A percentile compares a stretch with the other conserved stretches of the same genome.
phyloP scores from a whole-genome alignment of 2,329 filamentous ascomycete genomes.

The Apiospora saccharicola region DNA sequence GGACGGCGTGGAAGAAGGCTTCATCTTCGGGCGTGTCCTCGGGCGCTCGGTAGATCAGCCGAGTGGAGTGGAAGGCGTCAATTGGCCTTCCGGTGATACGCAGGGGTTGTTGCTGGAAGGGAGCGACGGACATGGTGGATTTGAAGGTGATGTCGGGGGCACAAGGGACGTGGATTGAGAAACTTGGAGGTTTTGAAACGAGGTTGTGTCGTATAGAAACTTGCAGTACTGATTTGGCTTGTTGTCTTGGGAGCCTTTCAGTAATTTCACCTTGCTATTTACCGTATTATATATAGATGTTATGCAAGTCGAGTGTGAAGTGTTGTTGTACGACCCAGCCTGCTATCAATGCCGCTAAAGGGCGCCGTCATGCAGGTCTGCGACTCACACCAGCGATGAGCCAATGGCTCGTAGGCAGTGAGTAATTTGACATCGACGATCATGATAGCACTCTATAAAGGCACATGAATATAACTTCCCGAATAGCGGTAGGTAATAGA shows the following conservation, averaged over 20 bases:
- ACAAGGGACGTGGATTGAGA: neutral
- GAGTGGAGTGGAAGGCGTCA: constrained; percentile 45
- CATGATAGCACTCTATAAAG: neutral
- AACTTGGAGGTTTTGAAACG: neutral
- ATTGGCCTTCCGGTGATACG: constrained; percentile 25
- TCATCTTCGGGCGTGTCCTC: constrained; percentile 43
- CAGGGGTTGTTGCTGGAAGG: neutral
- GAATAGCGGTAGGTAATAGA: neutral
- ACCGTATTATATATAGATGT: neutral
- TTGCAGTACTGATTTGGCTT: neutral
- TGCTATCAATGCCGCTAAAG: neutral
- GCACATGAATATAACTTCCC: neutral
- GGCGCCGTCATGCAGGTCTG: neutral
- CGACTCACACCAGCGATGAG: neutral
- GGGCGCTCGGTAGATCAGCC: constrained; percentile 47
- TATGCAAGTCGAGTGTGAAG: neutral
- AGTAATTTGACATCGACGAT: neutral
- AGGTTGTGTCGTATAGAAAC: neutral
- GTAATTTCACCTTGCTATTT: neutral
- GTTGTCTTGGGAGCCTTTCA: neutral
- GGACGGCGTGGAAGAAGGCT: constrained; percentile 41
- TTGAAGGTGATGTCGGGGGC: neutral
- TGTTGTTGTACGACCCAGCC: neutral
- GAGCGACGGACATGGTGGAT: neutral
- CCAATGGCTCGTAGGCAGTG: neutral